phyloP scores from a whole-genome alignment of 2,329 filamentous ascomycete species.

The Beauveria medogensis region DNA sequence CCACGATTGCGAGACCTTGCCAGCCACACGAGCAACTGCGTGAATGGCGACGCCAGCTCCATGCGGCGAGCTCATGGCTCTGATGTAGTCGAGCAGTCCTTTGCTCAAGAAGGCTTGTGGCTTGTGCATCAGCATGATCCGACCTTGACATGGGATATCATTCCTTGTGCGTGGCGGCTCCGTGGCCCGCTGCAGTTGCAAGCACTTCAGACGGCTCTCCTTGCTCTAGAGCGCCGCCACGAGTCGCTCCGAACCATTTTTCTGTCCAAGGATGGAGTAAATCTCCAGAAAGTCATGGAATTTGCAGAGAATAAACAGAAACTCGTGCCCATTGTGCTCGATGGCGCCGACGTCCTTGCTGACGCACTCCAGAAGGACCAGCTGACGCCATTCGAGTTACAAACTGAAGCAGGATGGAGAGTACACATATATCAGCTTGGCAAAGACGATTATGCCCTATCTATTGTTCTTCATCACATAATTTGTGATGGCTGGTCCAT shows the following conservation, averaged over 20 bases:
- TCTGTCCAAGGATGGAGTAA: background rate
- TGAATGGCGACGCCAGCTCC: background rate
- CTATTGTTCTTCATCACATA: conserved; percentile 9
- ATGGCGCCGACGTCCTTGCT: background rate
- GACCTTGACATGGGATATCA: conserved; percentile 8
- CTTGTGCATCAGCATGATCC: conserved; percentile 13
- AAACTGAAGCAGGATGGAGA: conserved; percentile 17
- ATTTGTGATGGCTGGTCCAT: conserved; percentile 7
- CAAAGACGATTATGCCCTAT: conserved; percentile 14
- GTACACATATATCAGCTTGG: conserved; percentile 11
- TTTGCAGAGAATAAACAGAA: background rate
- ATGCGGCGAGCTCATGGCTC: background rate
- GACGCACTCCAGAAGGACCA: conserved; percentile 12
- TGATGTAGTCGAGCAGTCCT: conserved; percentile 14
- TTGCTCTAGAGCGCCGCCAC: conserved; percentile 12
- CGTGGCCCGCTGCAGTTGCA: conserved; percentile 6
- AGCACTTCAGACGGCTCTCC: conserved; percentile 2
- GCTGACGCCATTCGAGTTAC: conserved; percentile 16
- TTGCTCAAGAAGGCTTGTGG: conserved; percentile 14
- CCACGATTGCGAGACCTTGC: background rate
- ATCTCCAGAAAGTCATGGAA: background rate
- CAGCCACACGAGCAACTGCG: too few species aligned
- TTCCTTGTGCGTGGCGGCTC: conserved; percentile 10
- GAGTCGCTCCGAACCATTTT: conserved; percentile 12
- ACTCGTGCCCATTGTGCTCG: background rate